Evolutionary conservation across 2,329 filamentous ascomycete species (phyloP), one percentile per base, ranked within the genome.

Genomic region (Aspergillus fischeri): DNA sequence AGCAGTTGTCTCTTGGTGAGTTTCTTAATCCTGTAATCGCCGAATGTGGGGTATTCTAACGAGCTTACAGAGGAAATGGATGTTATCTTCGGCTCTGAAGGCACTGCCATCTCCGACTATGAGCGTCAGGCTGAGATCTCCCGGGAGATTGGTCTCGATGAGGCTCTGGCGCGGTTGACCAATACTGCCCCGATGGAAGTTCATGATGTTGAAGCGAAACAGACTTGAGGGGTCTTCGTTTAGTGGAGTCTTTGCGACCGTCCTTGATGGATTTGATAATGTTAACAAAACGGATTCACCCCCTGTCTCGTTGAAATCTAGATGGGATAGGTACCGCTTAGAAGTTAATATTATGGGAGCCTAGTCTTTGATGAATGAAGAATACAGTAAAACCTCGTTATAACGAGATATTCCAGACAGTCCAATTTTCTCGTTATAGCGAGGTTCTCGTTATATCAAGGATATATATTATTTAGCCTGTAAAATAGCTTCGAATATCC

Each of bases 61-160:
- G 42, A 14, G 42, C 10, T 45, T 20, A 10, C 42, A 45, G 81
- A 83, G 61, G 81, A 83, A 62, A 81, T 83, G 83, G 86, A 89
- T 61, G 77, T 85, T 20, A 80, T 90, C 44, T 89, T 90, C 63
- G 86, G 86, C 11, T 84, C 81, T 3, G 82, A 85, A 59, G 86
- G 87, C n/a, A 81, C 83, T 2, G 87, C 87, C 0, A 80, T 83
- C 51, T 84, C 85, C 1, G 87, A 91, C 66, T 79, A 82, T 53
- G 86, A 89, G 73, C 81, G 86, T 28, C 89, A 89, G 84, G 81
- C 79, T 8, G 85, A 88, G 71, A 89, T 91, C 65, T 87, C 88
- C 67, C 73, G 76, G 10, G 87, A 90, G 67, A 86, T 90, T 58
- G 88, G 88, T 0, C 75, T 89, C 52, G 74, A 77, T 52, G 56